Evolutionary conservation across 2,329 filamentous ascomycete genomes (phyloP), one percentile per base, ranked within the genome.

Genomic region (Botrytis tulipae): DNA sequence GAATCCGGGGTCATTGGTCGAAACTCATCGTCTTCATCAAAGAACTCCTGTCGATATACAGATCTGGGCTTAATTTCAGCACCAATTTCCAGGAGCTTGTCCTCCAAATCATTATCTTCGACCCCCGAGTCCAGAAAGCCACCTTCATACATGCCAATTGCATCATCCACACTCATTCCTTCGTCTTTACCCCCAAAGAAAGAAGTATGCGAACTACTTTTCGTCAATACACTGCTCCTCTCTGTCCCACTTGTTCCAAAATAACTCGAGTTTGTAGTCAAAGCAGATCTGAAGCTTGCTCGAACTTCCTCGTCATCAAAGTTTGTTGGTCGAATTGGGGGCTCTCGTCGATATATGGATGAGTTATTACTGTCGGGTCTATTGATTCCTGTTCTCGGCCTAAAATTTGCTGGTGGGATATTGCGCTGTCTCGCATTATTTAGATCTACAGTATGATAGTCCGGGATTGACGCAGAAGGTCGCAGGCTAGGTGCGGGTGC

Each of bases 141-240:
- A 76, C 86, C 85, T 79, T 90, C 89, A 80, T 91, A 92, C 84
- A 91, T 90, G 79, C 88, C 90, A 82, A 93, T 91, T 72, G 94
- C 87, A 83, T 91, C 89, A 77, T 91, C 89, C 46, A 92, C 84
- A 78, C 88, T 90, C 72, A 88, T 85, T 59, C 87, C 88, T 76
- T 90, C 88, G 75, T 87, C 85, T 25, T 84, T 82, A 4, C 66
- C 66, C 57, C 81, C 82, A 76, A 84, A 82, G 82, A 86, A 87
- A 75, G 85, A 96, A 83, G 84, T 92, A 71, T 91, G 86, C 2
- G 92, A 94, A 84, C 92, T 97, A 74, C 90, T 89, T 78, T 93
- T 94, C 5, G 94, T 96, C 76, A 91, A 82, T 68, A 96, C 86
- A 80, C 94, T 97, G 81, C 93, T 97, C 75, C 93, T 88, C 80